phyloP scores from a whole-genome alignment of 345 rosid species.

The Eucalyptus sp. region DNA sequence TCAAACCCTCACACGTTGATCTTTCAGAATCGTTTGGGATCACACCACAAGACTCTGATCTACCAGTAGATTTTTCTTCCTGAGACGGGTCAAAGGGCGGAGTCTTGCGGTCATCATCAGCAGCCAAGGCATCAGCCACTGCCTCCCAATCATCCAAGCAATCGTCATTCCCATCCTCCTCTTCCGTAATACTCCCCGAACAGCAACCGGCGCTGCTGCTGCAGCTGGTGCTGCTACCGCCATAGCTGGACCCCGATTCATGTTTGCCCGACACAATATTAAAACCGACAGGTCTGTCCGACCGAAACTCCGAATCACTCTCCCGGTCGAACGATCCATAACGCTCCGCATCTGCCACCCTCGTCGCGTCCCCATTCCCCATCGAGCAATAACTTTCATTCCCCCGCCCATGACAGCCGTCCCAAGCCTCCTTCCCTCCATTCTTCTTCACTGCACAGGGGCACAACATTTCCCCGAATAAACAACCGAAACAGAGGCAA shows the following conservation, averaged over 20 bases:
- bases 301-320: slow-evolving; percentile 45
- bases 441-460: slow-evolving; percentile 30
- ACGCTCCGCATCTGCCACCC: slow-evolving; percentile 3
- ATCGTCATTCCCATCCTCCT: slow-evolving; percentile 55
- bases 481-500: not conserved
- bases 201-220: slow-evolving; percentile 70
- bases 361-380: slow-evolving; percentile 26
- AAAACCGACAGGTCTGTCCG: slow-evolving; percentile 42
- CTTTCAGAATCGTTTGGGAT: slow-evolving; percentile 1
- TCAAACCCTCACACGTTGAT: slow-evolving; percentile 7
- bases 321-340: slow-evolving; percentile 31
- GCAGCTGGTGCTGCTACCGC: slow-evolving; percentile 27
- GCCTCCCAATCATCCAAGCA: slow-evolving; percentile 98
- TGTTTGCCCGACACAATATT: slow-evolving; percentile 11
- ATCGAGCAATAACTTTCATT: slow-evolving; percentile 17
- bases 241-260: slow-evolving; percentile 35
- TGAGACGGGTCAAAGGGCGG: slow-evolving; percentile 1
- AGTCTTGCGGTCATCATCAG: slow-evolving; percentile 19
- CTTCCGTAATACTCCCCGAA: slow-evolving; percentile 80
- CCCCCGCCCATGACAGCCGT: not conserved
- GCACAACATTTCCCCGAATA: not conserved
- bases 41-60: slow-evolving; percentile 1
- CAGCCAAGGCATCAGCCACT: slow-evolving; percentile 88
- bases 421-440: slow-evolving; percentile 32
- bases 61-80: slow-evolving; percentile 5